These are phyloP conservation scores for Talaromyces thailandensis DNA, from an alignment of 495 filamentous ascomycete genomes.

Conservation along the genomic window DNA sequence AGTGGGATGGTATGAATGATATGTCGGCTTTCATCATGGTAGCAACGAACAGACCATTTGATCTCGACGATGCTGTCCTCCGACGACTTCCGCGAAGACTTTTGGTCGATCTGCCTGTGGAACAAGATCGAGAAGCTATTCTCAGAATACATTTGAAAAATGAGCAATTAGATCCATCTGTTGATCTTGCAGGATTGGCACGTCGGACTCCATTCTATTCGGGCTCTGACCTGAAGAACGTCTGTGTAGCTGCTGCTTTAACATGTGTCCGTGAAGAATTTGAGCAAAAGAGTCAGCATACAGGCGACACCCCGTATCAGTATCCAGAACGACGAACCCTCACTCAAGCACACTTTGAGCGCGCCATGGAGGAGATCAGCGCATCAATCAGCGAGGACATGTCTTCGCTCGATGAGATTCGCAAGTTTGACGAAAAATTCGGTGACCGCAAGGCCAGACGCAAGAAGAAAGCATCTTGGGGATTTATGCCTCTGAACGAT, in stretches of 20 bases:
- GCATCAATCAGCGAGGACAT: constrained; percentile 95
- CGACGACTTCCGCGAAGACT: constrained; percentile 72
- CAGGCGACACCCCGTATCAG: constrained; percentile 38
- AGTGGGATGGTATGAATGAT: constrained; percentile 93
- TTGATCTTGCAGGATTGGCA: constrained; percentile 63
- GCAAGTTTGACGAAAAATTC: constrained; percentile 94
- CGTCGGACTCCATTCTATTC: constrained; percentile 83
- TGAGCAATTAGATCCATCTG: constrained; percentile 58
- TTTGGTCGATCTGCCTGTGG: constrained; percentile 77
- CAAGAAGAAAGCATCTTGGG: constrained; percentile 46
- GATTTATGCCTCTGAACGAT: constrained; percentile 23
- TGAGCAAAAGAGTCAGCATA: constrained; percentile 46
- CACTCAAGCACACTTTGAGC: constrained; percentile 63
- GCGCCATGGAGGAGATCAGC: constrained; percentile 79
- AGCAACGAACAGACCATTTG: constrained; percentile 92
- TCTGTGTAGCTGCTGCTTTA: constrained; percentile 83
- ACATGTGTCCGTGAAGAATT: constrained; percentile 81
- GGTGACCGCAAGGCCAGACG: constrained; percentile 73
- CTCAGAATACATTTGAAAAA: constrained; percentile 76
- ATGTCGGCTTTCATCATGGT: constrained; percentile 95
- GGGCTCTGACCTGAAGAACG: constrained; percentile 91
- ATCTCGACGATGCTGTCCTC: constrained; percentile 90
- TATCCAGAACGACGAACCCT: constrained; percentile 64
- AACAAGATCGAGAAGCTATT: constrained; percentile 69
- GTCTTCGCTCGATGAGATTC: constrained; percentile 72